A percentile compares a stretch with the other conserved stretches of the same genome.
Evolutionary conservation across 768 basidiomycete genomes (phyloP).

Genomic region (Calocybe gangraenosa): DNA sequence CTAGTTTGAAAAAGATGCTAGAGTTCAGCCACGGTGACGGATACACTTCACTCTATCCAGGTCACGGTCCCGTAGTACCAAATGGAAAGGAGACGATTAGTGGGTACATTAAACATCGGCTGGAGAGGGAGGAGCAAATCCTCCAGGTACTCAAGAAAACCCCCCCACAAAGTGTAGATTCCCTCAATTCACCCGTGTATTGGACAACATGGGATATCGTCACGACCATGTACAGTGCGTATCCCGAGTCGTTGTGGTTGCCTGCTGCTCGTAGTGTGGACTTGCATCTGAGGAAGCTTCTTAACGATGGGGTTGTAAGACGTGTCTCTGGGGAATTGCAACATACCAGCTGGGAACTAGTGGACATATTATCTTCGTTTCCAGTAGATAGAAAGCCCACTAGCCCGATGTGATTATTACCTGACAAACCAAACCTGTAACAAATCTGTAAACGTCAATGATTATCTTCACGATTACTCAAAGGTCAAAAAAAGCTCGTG

Average conservation of each 20-base stretch:
- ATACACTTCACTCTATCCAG: conserved; percentile 71
- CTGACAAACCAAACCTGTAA: no score
- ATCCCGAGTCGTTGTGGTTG: conserved; percentile 67
- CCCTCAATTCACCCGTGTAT: background rate
- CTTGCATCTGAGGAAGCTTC: conserved; percentile 72
- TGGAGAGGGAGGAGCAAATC: conserved; percentile 79
- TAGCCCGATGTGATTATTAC: no score
- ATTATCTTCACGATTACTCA: no score
- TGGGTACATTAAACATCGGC: conserved; percentile 76
- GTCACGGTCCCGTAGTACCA: conserved; percentile 76
- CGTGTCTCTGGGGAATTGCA: conserved; percentile 47
- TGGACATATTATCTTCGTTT: conserved; percentile 11
- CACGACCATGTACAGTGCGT: conserved; percentile 60
- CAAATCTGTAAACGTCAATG: no score
- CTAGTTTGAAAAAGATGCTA: conserved; percentile 57
- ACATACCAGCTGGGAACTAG: conserved; percentile 44
- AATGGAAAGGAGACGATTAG: conserved; percentile 59
- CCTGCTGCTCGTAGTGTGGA: conserved; percentile 67
- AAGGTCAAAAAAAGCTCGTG: no score
- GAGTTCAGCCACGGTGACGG: conserved; percentile 28
- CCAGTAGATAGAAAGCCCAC: conserved; percentile 16
- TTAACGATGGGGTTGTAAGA: conserved; percentile 56
- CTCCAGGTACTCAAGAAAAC: conserved; percentile 41
- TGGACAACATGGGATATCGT: conserved; percentile 72
- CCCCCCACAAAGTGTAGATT: conserved; percentile 19